Percentiles rank a stretch among this genome's conserved stretches.
Evolutionary conservation across 345 rosid species (phyloP).

Genomic region (Geranium rotundifolium): DNA sequence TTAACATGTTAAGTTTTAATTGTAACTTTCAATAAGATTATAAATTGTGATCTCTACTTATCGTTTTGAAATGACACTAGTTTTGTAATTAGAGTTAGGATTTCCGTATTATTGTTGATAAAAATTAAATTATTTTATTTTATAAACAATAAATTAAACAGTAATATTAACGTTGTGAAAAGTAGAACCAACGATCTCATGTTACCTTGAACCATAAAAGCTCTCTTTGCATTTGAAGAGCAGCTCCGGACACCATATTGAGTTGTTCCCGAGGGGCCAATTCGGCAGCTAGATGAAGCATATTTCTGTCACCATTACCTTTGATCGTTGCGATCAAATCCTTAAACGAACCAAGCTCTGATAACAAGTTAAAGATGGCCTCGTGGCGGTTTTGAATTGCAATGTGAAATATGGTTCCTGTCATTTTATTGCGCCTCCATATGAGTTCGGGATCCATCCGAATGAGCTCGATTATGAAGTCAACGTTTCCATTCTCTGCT

Average conservation of each 20-base stretch:
- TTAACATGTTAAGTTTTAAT: too few relatives aligned
- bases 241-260: constrained; percentile 11
- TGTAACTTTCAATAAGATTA: too few relatives aligned
- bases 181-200: too few relatives aligned
- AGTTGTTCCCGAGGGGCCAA: constrained; percentile 6
- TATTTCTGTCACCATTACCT: constrained; percentile 7
- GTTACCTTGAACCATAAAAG: constrained; percentile 16
- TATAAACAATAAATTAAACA: not conserved
- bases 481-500: constrained; percentile 24
- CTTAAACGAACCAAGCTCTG: constrained; percentile 1
- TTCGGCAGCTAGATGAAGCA: constrained; percentile 16
- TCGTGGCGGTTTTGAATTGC: constrained; percentile 10
- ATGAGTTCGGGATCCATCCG: constrained; percentile 19
- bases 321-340: constrained; percentile 1
- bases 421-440: constrained; percentile 23
- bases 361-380: constrained; percentile 9
- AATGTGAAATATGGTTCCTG: constrained; percentile 18
- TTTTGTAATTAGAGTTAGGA: too few relatives aligned
- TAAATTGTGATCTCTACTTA: too few relatives aligned
- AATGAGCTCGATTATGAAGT: constrained; percentile 20
- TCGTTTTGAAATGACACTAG: too few relatives aligned
- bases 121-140: too few relatives aligned
- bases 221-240: constrained; percentile 13
- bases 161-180: not conserved
- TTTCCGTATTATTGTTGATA: too few relatives aligned